Base-by-base conservation (phyloP, 352 stramenopile species). In the Phytophthora brassicae region DNA sequence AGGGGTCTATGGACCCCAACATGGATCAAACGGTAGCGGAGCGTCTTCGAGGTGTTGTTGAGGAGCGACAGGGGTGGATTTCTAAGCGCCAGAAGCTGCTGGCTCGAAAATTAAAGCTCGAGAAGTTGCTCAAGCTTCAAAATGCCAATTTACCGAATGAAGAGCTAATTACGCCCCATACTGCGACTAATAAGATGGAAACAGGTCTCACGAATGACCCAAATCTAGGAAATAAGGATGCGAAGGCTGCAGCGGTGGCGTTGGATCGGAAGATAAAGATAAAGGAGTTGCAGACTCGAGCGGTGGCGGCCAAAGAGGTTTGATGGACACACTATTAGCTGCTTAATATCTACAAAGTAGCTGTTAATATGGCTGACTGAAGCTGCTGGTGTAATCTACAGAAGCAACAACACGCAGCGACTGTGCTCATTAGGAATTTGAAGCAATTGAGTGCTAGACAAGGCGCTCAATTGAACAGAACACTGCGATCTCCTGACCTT, bases 261-360 rank as follows among this genome's bases (percentile, higher is more conserved):
- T 12, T 54, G 17, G 24, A 35, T 43, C 64, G 63, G 23, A 80
- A 73, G n/a, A 74, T 79, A 35, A 68, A 83, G 56, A 47, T 85
- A 1, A 68, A 62, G 35, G 51, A 70, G 42, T 41, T 81, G 6
- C 68, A 81, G 46, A 57, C 57, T 13, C 64, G 64, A 56, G 68
- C 71, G 7, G 29, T 59, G 14, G 47, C 51, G 9, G 64, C 74
- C 12, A 33, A 51, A 55, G 59, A 79, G 67, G 76, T 85, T n/a
- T 14, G 59, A 46, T 36, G 35, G 26, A 33, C 33, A n/a, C n/a
- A 19, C 5, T 45, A 45, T 14, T 47, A 26, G 14, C 2, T 33
- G 9, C n/a, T n/a, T n/a, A n/a, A n/a, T n/a, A n/a, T n/a, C n/a
- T n/a, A n/a, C n/a, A n/a, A n/a, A n/a, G n/a, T n/a, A n/a, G n/a